Percentiles rank a stretch among this genome's conserved stretches.
phyloP scores from a whole-genome alignment of 2,329 filamentous ascomycete species.

The Penicillium aurantiogriseum region DNA sequence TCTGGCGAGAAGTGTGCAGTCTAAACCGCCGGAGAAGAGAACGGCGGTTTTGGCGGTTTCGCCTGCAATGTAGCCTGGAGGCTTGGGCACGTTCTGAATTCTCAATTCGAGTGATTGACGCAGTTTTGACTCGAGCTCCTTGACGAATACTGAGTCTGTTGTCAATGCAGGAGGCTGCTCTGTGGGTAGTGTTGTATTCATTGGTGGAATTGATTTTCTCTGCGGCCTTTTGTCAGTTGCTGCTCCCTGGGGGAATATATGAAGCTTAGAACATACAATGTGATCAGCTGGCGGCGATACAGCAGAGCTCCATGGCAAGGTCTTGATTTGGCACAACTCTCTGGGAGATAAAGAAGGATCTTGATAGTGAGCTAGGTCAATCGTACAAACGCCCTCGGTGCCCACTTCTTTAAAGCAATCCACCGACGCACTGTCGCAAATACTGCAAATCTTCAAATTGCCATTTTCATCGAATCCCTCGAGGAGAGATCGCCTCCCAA shows the following conservation, averaged over 20 bases:
- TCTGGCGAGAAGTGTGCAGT: constrained; percentile 84
- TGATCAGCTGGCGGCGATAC: constrained; percentile 14
- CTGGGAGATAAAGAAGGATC: constrained; percentile 6
- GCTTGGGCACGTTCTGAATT: constrained; percentile 63
- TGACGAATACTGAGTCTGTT: constrained; percentile 52
- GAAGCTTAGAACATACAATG: constrained; percentile 22
- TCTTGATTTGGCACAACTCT: constrained; percentile 24
- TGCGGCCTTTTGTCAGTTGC: constrained; percentile 17
- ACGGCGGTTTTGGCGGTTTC: constrained; percentile 60
- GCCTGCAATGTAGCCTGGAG: constrained; percentile 40
- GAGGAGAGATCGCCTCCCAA: constrained; percentile 82
- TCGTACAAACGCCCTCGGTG: constrained; percentile 74
- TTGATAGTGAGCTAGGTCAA: constrained; percentile 52
- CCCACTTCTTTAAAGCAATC: constrained; percentile 74
- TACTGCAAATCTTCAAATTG: constrained; percentile 66
- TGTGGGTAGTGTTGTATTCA: constrained; percentile 43
- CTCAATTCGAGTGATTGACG: constrained; percentile 62
- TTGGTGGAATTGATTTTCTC: constrained; percentile 45
- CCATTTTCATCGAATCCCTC: constrained; percentile 49
- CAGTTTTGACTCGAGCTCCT: constrained; percentile 55
- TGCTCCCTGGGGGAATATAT: not conserved
- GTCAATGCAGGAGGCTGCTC: constrained; percentile 30
- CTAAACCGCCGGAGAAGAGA: constrained; percentile 89
- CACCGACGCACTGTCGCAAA: constrained; percentile 55
- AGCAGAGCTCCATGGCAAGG: constrained; percentile 30